These are phyloP conservation scores for Trebouxiophyceae sp. DNA, from an alignment of 163 green algal genomes.

Conservation along the genomic window DNA sequence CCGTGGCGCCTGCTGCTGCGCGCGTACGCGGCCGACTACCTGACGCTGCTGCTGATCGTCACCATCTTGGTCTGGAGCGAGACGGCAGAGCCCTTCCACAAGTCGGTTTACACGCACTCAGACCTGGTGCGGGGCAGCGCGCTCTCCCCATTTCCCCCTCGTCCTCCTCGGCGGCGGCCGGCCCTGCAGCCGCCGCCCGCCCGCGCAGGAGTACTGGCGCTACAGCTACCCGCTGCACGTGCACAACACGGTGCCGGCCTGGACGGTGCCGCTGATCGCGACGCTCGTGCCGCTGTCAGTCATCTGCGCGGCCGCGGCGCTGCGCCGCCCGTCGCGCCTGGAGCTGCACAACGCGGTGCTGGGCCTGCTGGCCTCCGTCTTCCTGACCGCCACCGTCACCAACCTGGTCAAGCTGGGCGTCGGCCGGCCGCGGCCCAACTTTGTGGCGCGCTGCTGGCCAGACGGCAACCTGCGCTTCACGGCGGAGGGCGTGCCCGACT, in stretches of 20 bases:
- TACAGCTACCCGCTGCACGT: slow-evolving; percentile 34
- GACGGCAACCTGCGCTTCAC: slow-evolving; percentile 5
- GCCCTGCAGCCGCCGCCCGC: too few relatives aligned
- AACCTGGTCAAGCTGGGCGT: slow-evolving; percentile 45
- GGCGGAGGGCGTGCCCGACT: slow-evolving; percentile 5
- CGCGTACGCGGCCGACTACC: slow-evolving; percentile 15
- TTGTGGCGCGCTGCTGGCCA: slow-evolving; percentile 45
- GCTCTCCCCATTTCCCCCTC: too few relatives aligned
- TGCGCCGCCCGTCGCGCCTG: slow-evolving; percentile 10
- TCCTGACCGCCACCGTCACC: slow-evolving; percentile 29
- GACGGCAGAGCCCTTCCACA: slow-evolving; percentile 6
- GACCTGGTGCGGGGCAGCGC: too few relatives aligned
- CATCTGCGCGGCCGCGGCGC: slow-evolving; percentile 5
- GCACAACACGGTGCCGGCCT: slow-evolving; percentile 30
- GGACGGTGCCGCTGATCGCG: slow-evolving; percentile 28
- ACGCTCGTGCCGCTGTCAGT: slow-evolving; percentile 9
- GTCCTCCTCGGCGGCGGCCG: too few relatives aligned
- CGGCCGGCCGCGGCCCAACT: slow-evolving; percentile 35
- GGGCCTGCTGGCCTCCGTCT: slow-evolving; percentile 16
- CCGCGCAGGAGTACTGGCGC: slow-evolving; percentile 23
- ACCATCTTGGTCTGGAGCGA: slow-evolving; percentile 10
- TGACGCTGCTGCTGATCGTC: slow-evolving; percentile 10
- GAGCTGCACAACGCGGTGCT: slow-evolving; percentile 42
- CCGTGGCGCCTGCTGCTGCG: neutral
- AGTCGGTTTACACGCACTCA: too few relatives aligned